Percentiles rank a stretch among this genome's conserved stretches.
Conservation (phyloP, 306 rosid species). For the Albizia julibrissin region DNA sequence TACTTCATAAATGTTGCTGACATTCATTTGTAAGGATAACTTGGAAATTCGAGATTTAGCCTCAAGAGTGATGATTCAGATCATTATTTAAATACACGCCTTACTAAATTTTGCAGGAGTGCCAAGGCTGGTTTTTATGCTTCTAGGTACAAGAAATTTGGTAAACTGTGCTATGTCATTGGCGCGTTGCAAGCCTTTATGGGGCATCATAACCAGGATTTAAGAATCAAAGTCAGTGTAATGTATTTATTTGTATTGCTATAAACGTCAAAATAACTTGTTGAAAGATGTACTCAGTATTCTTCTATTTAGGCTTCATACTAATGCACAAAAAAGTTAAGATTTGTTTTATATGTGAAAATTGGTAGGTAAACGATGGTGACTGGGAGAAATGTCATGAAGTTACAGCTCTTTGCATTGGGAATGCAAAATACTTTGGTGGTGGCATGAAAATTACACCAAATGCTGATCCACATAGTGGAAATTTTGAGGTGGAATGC, state of each 20-base stretch:
- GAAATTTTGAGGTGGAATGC: conserved; percentile 69
- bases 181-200: conserved; percentile 92
- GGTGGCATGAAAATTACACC: conserved; percentile 98
- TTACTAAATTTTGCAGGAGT: conserved; percentile 58
- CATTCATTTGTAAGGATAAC: conserved; percentile 84
- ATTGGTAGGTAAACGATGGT: conserved; percentile 74
- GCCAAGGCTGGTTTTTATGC: conserved; percentile 95
- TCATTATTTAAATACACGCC: conserved; percentile 26
- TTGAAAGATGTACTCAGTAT: neutral
- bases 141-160: conserved; percentile 82
- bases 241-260: neutral
- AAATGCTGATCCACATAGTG: conserved; percentile 69
- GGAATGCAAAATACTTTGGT: conserved; percentile 93
- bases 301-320: conserved; percentile 16
- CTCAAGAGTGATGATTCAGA: conserved; percentile 1
- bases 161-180: conserved; percentile 84
- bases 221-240: conserved; percentile 77
- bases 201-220: conserved; percentile 78
- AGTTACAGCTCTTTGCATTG: conserved; percentile 85
- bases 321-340: conserved; percentile 6
- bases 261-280: neutral
- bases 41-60: conserved; percentile 34
- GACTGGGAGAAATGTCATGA: conserved; percentile 74
- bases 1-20: conserved; percentile 94
- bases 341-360: conserved; percentile 13